A percentile compares a stretch with the other conserved stretches of the same genome.
These are phyloP conservation scores for Yamadazyma philogaea DNA, from an alignment of 805 yeast species.

Conservation along the genomic window DNA sequence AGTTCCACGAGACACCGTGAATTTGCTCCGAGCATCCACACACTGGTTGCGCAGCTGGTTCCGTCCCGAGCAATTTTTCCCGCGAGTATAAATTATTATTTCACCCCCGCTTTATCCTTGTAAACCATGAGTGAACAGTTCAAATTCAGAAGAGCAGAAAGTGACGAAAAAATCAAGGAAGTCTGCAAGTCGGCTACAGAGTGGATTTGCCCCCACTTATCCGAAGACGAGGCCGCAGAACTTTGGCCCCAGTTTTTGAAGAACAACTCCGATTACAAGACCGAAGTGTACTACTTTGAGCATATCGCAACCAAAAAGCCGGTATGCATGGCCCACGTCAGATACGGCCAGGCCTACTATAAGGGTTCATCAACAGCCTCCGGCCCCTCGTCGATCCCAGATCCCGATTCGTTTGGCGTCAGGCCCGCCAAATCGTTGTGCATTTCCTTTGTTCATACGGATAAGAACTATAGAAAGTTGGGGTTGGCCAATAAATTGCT, in stretches of 20 bases:
- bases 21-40: no score
- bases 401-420: conserved; percentile 32
- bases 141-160: conserved; percentile 15
- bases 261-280: conserved; percentile 18
- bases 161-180: conserved; percentile 12
- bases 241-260: conserved; percentile 10
- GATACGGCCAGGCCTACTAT: conserved; percentile 24
- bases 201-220: conserved; percentile 2
- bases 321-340: conserved; percentile 24
- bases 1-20: no score
- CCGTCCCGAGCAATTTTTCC: conserved; percentile 1
- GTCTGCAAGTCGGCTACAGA: conserved; percentile 7
- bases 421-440: conserved; percentile 26
- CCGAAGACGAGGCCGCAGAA: conserved; percentile 24
- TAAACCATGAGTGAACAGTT: conserved; percentile 16
- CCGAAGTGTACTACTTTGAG: conserved; percentile 26
- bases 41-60: no score
- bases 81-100: background rate
- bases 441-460: conserved; percentile 27
- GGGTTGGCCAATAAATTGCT: conserved; percentile 31
- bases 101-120: background rate
- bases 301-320: conserved; percentile 20
- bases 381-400: conserved; percentile 28
- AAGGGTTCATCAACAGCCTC: conserved; percentile 25
- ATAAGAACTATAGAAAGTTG: conserved; percentile 22